Evolutionary conservation across 2,329 filamentous ascomycete species (phyloP).

Genomic region (Pseudomassariella vexata): DNA sequence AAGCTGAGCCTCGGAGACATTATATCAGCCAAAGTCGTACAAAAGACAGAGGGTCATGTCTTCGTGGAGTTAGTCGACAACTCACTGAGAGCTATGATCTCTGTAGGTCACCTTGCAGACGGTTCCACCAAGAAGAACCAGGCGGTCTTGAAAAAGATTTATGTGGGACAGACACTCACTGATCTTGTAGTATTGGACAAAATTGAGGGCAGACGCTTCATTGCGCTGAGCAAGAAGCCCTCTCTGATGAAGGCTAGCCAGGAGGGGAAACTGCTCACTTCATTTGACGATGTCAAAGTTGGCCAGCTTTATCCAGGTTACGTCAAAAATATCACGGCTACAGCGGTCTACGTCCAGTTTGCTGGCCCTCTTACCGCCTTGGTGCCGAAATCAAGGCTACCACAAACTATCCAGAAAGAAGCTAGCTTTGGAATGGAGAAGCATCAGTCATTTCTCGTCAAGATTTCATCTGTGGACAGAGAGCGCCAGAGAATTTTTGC

Average conservation of each 20-base stretch:
- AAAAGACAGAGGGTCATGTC: constrained; percentile 71
- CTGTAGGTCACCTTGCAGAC: constrained; percentile 76
- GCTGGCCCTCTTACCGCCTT: constrained; percentile 70
- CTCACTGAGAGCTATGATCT: constrained; percentile 72
- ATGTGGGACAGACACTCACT: constrained; percentile 75
- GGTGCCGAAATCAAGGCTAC: constrained; percentile 72
- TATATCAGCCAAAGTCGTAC: constrained; percentile 73
- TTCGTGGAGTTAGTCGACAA: constrained; percentile 70
- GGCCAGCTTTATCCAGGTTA: constrained; percentile 70
- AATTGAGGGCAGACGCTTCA: constrained; percentile 66
- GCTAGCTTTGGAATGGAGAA: constrained; percentile 75
- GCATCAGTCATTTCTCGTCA: constrained; percentile 68
- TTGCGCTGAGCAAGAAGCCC: constrained; percentile 77
- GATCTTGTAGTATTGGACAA: constrained; percentile 87
- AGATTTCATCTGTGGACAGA: constrained; percentile 66
- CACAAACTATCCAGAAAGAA: constrained; percentile 60
- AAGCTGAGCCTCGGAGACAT: constrained; percentile 67
- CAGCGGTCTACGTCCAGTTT: constrained; percentile 86
- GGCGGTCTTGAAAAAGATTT: constrained; percentile 72
- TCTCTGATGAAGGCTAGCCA: constrained; percentile 72
- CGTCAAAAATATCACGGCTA: constrained; percentile 75
- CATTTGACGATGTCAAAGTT: constrained; percentile 65
- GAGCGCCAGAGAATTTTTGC: constrained; percentile 63
- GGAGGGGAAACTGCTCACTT: constrained; percentile 63
- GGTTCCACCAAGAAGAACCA: constrained; percentile 69